Conservation (phyloP, 768 basidiomycete genomes). For the Leccinum olivaceopallidum region DNA sequence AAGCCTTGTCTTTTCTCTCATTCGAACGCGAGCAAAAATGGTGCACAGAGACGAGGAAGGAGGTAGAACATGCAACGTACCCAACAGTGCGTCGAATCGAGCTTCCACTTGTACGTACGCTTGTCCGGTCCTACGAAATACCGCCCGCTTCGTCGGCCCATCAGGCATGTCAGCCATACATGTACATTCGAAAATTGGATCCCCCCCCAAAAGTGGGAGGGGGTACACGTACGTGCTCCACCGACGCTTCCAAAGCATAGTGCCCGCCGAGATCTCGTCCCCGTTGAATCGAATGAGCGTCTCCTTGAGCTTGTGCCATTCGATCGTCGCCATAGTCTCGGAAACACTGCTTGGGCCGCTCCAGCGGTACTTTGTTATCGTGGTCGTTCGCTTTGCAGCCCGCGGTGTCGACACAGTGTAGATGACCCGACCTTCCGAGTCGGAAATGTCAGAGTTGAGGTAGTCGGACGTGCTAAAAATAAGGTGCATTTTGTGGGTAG, state of each 20-base stretch:
- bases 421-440: slow-evolving; percentile 20
- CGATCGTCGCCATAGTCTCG: slow-evolving; percentile 36
- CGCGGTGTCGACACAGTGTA: slow-evolving; percentile 24
- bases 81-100: slow-evolving; percentile 30
- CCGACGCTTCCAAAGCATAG: slow-evolving; percentile 22
- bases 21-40: background rate
- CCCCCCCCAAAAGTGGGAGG: background rate
- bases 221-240: slow-evolving; percentile 25
- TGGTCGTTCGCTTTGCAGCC: slow-evolving; percentile 18
- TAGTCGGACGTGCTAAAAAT: slow-evolving; percentile 22
- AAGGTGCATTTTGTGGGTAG: slow-evolving; percentile 18
- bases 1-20: background rate
- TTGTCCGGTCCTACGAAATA: slow-evolving; percentile 36
- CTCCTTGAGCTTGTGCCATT: slow-evolving; percentile 31
- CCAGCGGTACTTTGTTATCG: slow-evolving; percentile 28
- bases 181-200: background rate
- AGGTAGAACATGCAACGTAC: slow-evolving; percentile 15
- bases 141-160: slow-evolving; percentile 26
- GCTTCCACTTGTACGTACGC: slow-evolving; percentile 36
- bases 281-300: slow-evolving; percentile 34
- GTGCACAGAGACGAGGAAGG: background rate
- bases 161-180: background rate
- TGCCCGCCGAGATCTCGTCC: slow-evolving; percentile 25
- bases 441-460: slow-evolving; percentile 21
- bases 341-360: slow-evolving; percentile 18